phyloP scores from a whole-genome alignment of 495 filamentous ascomycete species.

The Aspergillus panamensis region DNA sequence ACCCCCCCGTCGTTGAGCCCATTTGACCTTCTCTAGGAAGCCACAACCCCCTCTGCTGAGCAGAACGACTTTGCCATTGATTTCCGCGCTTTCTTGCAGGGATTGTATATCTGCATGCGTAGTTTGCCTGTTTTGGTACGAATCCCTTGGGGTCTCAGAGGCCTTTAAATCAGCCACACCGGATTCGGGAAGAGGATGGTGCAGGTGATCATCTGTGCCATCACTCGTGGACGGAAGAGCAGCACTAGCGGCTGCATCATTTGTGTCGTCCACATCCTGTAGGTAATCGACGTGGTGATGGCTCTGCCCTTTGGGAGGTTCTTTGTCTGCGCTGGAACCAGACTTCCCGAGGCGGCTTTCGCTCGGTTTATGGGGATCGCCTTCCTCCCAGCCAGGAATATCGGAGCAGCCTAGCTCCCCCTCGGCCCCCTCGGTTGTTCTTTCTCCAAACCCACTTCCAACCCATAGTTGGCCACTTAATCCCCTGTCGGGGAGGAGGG shows the following conservation, averaged over 20 bases:
- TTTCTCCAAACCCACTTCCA: conserved; percentile 82
- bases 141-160: conserved; percentile 40
- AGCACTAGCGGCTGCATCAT: conserved; percentile 19
- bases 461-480: conserved; percentile 86
- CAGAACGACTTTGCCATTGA: conserved; percentile 85
- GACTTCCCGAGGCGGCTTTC: conserved; percentile 31
- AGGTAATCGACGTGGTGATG: conserved; percentile 28
- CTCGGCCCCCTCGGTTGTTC: conserved; percentile 54
- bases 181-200: conserved; percentile 58
- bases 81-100: conserved; percentile 90
- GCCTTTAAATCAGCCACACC: conserved; percentile 28
- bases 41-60: conserved; percentile 92
- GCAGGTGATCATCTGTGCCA: conserved; percentile 89
- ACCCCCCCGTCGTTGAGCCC: conserved; percentile 87
- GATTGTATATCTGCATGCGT: conserved; percentile 92
- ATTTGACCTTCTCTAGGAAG: conserved; percentile 95
- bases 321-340: conserved; percentile 26
- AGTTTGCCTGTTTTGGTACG: conserved; percentile 42
- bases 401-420: conserved; percentile 97
- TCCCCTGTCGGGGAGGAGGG: conserved; percentile 67
- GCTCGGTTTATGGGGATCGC: conserved; percentile 34
- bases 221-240: conserved; percentile 53
- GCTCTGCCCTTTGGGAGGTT: conserved; percentile 20
- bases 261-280: conserved; percentile 25
- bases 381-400: conserved; percentile 84